These are phyloP conservation scores for Hymenoscyphus fraxineus DNA, from an alignment of 2,329 filamentous ascomycete genomes.

Conservation along the genomic window DNA sequence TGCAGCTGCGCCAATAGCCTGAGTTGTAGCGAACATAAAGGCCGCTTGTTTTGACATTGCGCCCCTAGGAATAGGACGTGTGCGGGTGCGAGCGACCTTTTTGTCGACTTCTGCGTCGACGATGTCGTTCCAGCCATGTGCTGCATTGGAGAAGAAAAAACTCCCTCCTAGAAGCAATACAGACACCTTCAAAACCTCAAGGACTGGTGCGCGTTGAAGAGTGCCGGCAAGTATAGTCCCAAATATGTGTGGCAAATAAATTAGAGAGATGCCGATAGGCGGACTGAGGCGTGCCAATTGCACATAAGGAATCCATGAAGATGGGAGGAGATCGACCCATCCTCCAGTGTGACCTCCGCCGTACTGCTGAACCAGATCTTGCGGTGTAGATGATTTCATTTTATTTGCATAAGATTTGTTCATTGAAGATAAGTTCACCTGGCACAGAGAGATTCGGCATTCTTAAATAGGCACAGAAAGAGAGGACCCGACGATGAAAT, in stretches of 20 bases:
- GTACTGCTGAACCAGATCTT: neutral
- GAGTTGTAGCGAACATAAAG: neutral
- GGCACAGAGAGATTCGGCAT: too few relatives aligned
- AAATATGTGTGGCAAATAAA: too few relatives aligned
- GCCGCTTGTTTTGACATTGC: neutral
- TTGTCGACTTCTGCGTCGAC: constrained; percentile 6
- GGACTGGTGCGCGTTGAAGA: too few relatives aligned
- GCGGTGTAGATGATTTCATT: too few relatives aligned
- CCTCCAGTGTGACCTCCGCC: neutral
- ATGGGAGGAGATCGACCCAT: constrained; percentile 1
- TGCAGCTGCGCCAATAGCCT: neutral
- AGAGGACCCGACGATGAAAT: too few relatives aligned
- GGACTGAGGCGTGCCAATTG: constrained; percentile 5
- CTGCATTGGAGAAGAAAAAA: neutral
- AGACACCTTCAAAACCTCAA: too few relatives aligned
- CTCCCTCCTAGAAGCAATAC: too few relatives aligned
- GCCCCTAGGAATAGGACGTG: constrained; percentile 2
- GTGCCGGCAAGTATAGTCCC: too few relatives aligned
- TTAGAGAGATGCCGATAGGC: neutral
- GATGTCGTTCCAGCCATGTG: constrained; percentile 9
- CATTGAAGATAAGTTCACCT: too few relatives aligned
- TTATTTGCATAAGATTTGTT: too few relatives aligned
- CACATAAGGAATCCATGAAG: constrained; percentile 5
- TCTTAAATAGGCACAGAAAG: too few relatives aligned
- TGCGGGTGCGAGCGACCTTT: neutral